These are phyloP conservation scores for Biscogniauxia marginata DNA, from an alignment of 2,329 filamentous ascomycete genomes.

Conservation along the genomic window DNA sequence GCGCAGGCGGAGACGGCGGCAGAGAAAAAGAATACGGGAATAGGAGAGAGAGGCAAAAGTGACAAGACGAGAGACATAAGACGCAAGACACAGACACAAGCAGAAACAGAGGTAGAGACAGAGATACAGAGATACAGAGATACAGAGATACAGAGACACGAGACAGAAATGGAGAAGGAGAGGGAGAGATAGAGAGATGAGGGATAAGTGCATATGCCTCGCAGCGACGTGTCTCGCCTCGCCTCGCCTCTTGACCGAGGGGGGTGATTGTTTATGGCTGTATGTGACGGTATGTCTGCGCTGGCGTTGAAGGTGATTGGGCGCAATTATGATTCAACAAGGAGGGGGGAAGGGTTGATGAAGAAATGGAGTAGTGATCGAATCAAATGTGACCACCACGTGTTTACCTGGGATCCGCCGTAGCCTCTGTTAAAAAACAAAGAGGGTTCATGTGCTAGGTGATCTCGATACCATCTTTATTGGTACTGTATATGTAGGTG, in stretches of 20 bases:
- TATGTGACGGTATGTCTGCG: constrained; percentile 22
- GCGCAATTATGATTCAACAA: constrained; percentile 13
- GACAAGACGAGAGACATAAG: neutral
- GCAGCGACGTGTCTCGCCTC: constrained; percentile 25
- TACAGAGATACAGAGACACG: neutral
- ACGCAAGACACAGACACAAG: neutral
- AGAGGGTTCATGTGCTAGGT: neutral
- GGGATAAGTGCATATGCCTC: constrained; percentile 9
- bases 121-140: neutral
- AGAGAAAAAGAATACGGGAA: constrained; percentile 4
- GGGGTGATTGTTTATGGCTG: constrained; percentile 19
- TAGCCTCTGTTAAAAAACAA: constrained; percentile 23
- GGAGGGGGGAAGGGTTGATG: constrained; percentile 5
- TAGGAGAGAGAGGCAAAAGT: neutral
- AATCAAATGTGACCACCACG: constrained; percentile 23
- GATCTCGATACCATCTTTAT: constrained; percentile 1
- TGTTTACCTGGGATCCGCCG: constrained; percentile 30
- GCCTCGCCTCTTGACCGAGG: constrained; percentile 25
- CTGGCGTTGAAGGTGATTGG: constrained; percentile 24
- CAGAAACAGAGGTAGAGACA: neutral
- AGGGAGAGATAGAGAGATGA: neutral
- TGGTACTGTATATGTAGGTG: constrained; percentile 4
- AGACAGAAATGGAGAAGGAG: neutral
- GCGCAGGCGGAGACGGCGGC: neutral
- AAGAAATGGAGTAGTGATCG: constrained; percentile 15